A percentile compares a stretch with the other conserved stretches of the same genome.
These are phyloP conservation scores for Cladophialophora psammophila DNA, from an alignment of 2,329 filamentous ascomycete species.

Conservation along the genomic window DNA sequence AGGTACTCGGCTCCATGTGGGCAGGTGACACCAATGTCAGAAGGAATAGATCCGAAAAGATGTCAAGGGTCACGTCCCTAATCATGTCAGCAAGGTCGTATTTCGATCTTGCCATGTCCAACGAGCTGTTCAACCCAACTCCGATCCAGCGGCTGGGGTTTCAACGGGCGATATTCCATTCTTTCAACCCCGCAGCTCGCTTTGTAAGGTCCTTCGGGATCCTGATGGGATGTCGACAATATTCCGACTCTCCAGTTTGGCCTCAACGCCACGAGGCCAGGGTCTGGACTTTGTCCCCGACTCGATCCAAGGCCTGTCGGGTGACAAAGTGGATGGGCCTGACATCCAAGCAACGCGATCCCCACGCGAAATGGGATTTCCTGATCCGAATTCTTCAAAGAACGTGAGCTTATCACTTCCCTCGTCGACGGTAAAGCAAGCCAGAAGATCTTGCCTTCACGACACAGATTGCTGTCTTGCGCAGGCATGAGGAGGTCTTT, in stretches of 20 bases:
- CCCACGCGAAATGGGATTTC: neutral
- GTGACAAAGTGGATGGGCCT: neutral
- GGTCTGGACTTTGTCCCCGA: neutral
- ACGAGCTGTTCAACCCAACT: neutral
- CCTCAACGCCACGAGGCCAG: neutral
- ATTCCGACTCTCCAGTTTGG: neutral
- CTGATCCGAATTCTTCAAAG: neutral
- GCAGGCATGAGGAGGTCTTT: neutral
- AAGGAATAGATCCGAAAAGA: neutral
- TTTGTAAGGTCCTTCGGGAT: neutral
- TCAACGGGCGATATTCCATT: neutral
- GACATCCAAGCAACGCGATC: neutral
- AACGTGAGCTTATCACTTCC: neutral
- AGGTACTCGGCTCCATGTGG: neutral
- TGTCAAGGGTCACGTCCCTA: neutral
- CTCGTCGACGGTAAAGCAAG: neutral
- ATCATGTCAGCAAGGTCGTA: neutral
- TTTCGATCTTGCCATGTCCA: neutral
- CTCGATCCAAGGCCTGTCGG: neutral
- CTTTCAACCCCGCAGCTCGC: neutral
- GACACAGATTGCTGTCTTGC: neutral
- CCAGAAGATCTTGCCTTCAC: neutral
- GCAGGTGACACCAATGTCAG: neutral
- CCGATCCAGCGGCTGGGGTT: neutral
- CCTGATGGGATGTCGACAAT: neutral